Conservation (phyloP, 495 filamentous ascomycete genomes). For the Neurospora africana region DNA sequence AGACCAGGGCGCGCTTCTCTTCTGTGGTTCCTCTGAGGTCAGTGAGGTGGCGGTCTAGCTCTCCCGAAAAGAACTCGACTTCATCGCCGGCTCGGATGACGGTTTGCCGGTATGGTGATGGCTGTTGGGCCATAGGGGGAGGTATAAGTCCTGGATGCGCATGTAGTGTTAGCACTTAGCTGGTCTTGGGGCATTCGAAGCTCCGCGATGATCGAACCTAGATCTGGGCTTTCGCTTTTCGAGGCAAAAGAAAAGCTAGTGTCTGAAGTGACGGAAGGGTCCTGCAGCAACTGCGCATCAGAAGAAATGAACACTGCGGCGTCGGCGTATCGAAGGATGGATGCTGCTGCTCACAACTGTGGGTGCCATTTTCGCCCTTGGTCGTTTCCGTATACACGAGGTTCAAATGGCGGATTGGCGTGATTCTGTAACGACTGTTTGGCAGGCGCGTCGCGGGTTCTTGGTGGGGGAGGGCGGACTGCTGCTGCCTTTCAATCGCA, state of each 20-base stretch:
- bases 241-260: constrained; percentile 10
- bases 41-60: constrained; percentile 32
- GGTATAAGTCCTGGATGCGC: neutral
- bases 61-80: constrained; percentile 35
- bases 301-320: neutral
- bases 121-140: constrained; percentile 14
- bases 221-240: constrained; percentile 7
- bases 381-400: neutral
- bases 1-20: constrained; percentile 33
- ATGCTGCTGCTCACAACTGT: constrained; percentile 16
- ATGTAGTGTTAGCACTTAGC: constrained; percentile 3
- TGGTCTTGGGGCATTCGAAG: neutral
- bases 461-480: neutral
- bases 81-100: constrained; percentile 26
- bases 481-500: neutral
- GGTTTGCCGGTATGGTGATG: constrained; percentile 17
- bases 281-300: constrained; percentile 8
- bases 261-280: constrained; percentile 9
- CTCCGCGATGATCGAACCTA: constrained; percentile 7
- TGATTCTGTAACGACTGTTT: neutral
- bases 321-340: neutral
- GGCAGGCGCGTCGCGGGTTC: neutral
- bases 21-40: constrained; percentile 16
- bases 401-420: neutral
- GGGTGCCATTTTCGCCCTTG: constrained; percentile 15